Conservation (phyloP, 2,329 filamentous ascomycete species). For the Clarireedia hainanense region DNA sequence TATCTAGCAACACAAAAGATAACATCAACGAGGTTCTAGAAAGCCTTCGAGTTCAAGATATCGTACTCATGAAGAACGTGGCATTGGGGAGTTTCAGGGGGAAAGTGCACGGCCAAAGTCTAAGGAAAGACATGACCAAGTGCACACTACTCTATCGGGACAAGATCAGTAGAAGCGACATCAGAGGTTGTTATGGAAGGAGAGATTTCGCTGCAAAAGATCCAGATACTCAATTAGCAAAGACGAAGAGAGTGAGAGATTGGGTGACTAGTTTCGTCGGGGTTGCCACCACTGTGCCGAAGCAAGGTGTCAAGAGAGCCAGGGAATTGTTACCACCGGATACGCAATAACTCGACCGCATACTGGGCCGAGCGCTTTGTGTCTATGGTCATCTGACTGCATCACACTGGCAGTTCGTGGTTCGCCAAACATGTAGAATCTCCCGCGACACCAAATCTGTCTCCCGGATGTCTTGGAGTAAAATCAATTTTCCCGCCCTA, state of each 20-base stretch:
- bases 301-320: background rate
- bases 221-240: constrained; percentile 47
- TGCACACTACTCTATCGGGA: constrained; percentile 58
- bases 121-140: constrained; percentile 63
- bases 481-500: too few species aligned
- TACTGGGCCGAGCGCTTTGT: background rate
- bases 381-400: background rate
- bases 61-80: constrained; percentile 73
- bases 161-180: constrained; percentile 42
- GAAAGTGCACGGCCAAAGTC: constrained; percentile 76
- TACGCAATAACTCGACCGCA: constrained; percentile 11
- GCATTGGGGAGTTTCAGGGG: constrained; percentile 67
- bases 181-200: constrained; percentile 48
- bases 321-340: constrained; percentile 15
- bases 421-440: too few species aligned
- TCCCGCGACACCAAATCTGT: too few species aligned
- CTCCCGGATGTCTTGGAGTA: too few species aligned
- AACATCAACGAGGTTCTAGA: constrained; percentile 27
- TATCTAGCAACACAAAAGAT: constrained; percentile 36
- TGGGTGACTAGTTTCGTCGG: constrained; percentile 70
- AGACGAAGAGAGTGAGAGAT: constrained; percentile 59
- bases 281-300: constrained; percentile 5
- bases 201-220: constrained; percentile 34
- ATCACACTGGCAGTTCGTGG: too few species aligned
- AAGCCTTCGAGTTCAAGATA: constrained; percentile 59